phyloP scores from a whole-genome alignment of 108 stramenopile species.

The Fistulifera solaris region DNA sequence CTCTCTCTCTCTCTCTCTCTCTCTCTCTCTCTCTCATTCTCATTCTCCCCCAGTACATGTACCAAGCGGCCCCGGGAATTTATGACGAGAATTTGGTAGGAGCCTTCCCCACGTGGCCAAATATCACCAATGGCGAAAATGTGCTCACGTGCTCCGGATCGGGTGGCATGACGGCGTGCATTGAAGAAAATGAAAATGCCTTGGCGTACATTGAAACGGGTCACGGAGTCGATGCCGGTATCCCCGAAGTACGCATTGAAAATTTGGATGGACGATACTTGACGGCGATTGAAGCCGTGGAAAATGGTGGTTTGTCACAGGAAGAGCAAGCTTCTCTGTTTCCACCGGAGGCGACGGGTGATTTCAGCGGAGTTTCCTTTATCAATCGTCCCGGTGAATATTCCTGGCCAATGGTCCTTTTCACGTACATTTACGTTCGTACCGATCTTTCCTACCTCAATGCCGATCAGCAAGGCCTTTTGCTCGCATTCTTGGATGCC shows the following conservation, averaged over 20 bases:
- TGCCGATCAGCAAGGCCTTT: constrained; percentile 26
- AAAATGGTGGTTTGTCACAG: constrained; percentile 46
- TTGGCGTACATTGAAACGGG: constrained; percentile 83
- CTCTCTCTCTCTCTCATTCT: neutral
- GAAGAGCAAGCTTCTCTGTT: constrained; percentile 24
- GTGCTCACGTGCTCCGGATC: constrained; percentile 26
- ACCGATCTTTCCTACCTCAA: constrained; percentile 42
- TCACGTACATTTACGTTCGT: constrained; percentile 73
- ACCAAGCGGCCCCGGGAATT: constrained; percentile 37
- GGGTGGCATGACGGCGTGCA: constrained; percentile 55
- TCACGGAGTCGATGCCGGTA: constrained; percentile 59
- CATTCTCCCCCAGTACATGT: constrained; percentile 22
- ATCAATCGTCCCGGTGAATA: constrained; percentile 33
- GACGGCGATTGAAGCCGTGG: constrained; percentile 38
- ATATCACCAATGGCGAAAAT: too few relatives aligned
- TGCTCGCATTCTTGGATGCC: constrained; percentile 41
- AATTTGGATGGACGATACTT: constrained; percentile 57
- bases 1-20: constrained; percentile 3
- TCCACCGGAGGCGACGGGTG: constrained; percentile 37
- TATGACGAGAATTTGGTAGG: constrained; percentile 55
- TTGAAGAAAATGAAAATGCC: constrained; percentile 41
- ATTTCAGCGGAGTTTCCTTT: constrained; percentile 43
- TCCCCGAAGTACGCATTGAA: constrained; percentile 54
- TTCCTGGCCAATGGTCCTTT: constrained; percentile 80
- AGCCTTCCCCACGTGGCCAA: constrained; percentile 31